phyloP scores from a whole-genome alignment of 2,329 filamentous ascomycete genomes.

The Fusarium armeniacum region DNA sequence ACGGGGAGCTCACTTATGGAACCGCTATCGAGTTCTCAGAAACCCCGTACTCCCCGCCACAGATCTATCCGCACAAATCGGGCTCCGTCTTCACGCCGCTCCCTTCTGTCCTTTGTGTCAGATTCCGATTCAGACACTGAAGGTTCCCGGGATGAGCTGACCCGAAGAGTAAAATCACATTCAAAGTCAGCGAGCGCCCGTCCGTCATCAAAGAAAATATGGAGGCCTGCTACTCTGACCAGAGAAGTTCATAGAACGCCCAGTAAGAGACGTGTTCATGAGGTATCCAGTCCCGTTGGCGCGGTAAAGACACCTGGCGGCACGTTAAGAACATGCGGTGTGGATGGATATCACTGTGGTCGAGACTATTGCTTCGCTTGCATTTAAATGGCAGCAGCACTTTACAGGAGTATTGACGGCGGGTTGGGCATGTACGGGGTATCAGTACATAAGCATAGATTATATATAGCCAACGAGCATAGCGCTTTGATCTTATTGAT shows the following conservation, averaged over 20 bases:
- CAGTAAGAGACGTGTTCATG: conserved; percentile 40
- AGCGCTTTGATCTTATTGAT: conserved; percentile 43
- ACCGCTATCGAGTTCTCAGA: conserved; percentile 41
- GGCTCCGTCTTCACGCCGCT: conserved; percentile 52
- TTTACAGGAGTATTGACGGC: background rate
- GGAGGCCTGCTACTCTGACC: conserved; percentile 51
- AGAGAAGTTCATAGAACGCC: conserved; percentile 51
- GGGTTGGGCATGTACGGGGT: background rate
- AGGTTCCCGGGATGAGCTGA: conserved; percentile 56
- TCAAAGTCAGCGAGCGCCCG: conserved; percentile 32
- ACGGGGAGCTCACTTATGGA: background rate
- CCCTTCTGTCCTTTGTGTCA: conserved; percentile 61
- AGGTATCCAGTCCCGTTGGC: conserved; percentile 42
- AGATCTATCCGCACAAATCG: conserved; percentile 47
- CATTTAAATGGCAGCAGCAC: conserved; percentile 49
- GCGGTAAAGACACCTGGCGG: conserved; percentile 64
- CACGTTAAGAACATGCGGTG: conserved; percentile 65
- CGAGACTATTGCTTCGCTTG: conserved; percentile 73
- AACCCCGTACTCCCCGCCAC: conserved; percentile 49
- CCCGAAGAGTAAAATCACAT: conserved; percentile 35
- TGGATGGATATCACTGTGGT: conserved; percentile 68
- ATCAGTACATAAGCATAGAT: background rate
- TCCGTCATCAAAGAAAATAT: conserved; percentile 45
- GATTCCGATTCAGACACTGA: conserved; percentile 59
- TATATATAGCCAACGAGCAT: conserved; percentile 25